Percentiles rank a stretch among this genome's conserved stretches.
Conservation (phyloP, 345 rosid species). For the Excoecaria agallocha region DNA sequence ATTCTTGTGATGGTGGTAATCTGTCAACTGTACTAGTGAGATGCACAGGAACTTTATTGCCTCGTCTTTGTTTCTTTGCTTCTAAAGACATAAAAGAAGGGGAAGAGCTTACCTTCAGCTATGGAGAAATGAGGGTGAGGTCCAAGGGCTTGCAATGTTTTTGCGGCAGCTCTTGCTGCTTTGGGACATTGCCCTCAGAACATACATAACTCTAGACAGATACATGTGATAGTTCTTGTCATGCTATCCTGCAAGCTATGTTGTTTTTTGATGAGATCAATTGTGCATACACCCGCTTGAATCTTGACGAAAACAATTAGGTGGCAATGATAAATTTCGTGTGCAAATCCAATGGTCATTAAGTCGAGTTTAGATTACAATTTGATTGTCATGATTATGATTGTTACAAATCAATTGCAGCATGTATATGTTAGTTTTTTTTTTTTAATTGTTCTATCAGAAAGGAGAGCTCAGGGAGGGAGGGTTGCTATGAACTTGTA, state of each 20-base stretch:
- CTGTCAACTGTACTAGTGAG: conserved; percentile 58
- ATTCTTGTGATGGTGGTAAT: conserved; percentile 89
- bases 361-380: no score
- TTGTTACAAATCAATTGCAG: no score
- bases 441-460: no score
- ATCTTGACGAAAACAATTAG: no score
- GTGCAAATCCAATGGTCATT: no score
- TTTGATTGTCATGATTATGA: no score
- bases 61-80: conserved; percentile 83
- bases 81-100: conserved; percentile 56
- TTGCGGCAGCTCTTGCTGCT: conserved; percentile 67
- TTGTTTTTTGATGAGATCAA: no score
- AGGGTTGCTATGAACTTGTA: background rate
- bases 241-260: no score
- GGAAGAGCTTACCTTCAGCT: conserved; percentile 76
- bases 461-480: no score
- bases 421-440: no score
- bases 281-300: no score
- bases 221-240: background rate
- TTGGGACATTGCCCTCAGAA: conserved; percentile 72
- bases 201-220: conserved; percentile 38
- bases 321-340: no score
- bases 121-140: conserved; percentile 56
- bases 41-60: conserved; percentile 56
- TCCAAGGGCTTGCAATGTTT: conserved; percentile 56